A percentile compares a stretch with the other conserved stretches of the same genome.
Evolutionary conservation across 2,329 filamentous ascomycete genomes (phyloP).

Genomic region (Fusarium xylarioides): DNA sequence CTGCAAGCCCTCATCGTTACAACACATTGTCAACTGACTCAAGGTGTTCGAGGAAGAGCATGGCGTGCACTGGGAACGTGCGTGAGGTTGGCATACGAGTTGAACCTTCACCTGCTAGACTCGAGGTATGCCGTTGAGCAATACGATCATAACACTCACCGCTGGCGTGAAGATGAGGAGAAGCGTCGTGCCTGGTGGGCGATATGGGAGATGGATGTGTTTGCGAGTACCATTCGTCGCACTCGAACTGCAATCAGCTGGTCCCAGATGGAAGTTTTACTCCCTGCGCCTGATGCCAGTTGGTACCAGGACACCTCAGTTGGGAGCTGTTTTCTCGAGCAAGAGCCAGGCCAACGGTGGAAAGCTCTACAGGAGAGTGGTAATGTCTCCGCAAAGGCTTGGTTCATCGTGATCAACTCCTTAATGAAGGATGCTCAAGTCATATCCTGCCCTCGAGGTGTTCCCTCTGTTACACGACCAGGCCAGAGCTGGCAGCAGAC

Average conservation of each 20-base stretch:
- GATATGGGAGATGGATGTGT: background rate
- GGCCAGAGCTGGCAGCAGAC: background rate
- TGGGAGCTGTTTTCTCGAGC: background rate
- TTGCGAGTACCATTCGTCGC: background rate
- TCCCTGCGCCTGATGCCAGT: fast-evolving
- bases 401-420: background rate
- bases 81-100: background rate
- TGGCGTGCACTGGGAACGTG: background rate
- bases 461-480: background rate
- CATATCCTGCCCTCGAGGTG: background rate
- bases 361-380: background rate
- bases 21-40: background rate
- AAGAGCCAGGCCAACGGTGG: background rate
- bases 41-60: background rate
- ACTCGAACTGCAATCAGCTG: background rate
- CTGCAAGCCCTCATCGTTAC: background rate
- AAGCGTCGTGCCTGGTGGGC: background rate
- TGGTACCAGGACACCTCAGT: background rate
- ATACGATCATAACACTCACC: background rate
- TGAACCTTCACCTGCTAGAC: background rate
- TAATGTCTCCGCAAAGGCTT: background rate
- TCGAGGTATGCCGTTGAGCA: background rate
- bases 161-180: background rate
- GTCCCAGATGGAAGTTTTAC: background rate
- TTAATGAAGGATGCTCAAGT: background rate